Base-by-base conservation (phyloP, 2,329 filamentous ascomycete species). In the Pestalotiopsis sp. region DNA sequence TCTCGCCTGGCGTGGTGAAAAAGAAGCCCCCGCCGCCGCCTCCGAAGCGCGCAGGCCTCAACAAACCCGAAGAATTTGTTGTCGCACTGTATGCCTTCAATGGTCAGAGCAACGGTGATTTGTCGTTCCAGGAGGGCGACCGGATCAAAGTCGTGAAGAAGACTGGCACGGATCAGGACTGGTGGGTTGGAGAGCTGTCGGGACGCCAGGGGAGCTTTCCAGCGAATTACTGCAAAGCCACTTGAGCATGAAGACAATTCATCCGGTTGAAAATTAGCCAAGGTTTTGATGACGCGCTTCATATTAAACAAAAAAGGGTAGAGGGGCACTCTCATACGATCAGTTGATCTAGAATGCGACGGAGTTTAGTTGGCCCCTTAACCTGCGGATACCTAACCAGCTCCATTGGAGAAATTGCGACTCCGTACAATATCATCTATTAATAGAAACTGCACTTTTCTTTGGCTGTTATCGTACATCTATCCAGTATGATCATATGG, bases 171-270 rank as follows among this genome's bases (percentile, higher is more conserved):
- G 91, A 89, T 25, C 92, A 96, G 80, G 93, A 96, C 77, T 97
- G 93, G 93, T 97, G 93, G 93, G 88, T 93, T 70, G 93, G 93
- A 13, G 93, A 96, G 79, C 72, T 95, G 14, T 83, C 84, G 56
- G 93, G 93, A 0, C 78, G 83, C 31, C 87, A 85, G 76, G 93
- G 93, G 3, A 90, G 84, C 72, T 97, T 97, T 77, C 93, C 93
- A 1, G 93, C 93, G 6, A 97, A 97, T 79, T 97, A 97, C 80
- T 93, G 91, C 76, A 86, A 86, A 73, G 68, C 77, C 6, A 73
- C 72, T 27, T 82, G 73, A 72, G 17, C 31, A 14, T 23, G 14
- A 49, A 49, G 41, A 49, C 14, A 6, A 49, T n/a, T 49, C 13
- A 2, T 49, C 13, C 41, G 31, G 7, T 9, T 36, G 31, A 36